Base-by-base conservation (phyloP, 2,329 filamentous ascomycete genomes). In the Knufia petricola region DNA sequence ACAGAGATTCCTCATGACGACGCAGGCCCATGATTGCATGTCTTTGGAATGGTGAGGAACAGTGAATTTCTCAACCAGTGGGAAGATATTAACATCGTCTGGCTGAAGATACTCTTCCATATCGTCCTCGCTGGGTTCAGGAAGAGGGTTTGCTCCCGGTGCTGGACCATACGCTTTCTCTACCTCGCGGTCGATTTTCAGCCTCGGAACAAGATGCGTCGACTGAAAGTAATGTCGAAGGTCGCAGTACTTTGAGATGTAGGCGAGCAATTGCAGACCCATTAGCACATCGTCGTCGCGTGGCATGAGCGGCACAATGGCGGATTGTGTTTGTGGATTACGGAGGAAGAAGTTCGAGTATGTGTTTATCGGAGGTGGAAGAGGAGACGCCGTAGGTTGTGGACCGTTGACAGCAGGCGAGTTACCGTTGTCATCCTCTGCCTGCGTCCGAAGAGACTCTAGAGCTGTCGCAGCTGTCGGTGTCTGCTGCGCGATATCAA, bases 1-100 rank as follows among this genome's bases (percentile, higher is more conserved):
- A 74, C 92, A 98, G 43, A 98, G 78, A 64, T 98, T 98, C 55
- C 92, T 80, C 92, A 98, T 98, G 39, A 98, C 92, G 13, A 98
- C 92, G 53, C 90, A 92, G 15, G 92, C 92, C 92, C 92, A 98
- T 71, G 98, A 98, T 66, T 95, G 90, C 92, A 98, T 98, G 64
- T 95, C 89, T 51, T 87, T 86, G 55, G 86, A 88, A 68, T 95
- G 87, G 63, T 95, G 88, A 55, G 92, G 82, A 24, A 95, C 87
- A 3, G 92, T 98, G 64, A 96, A 98, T 66, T 95, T 96, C 68
- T 98, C 92, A 41, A 98, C 92, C 30, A 98, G 74, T 2, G 92
- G 92, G 69, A 98, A 98, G 57, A 98, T 94, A 68, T 98, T 98
- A 69, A 94, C 90, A 65, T 96, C 87, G 62, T 96, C 90, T 12